phyloP scores from a whole-genome alignment of 2,329 filamentous ascomycete species.

The Colletotrichum costaricense region DNA sequence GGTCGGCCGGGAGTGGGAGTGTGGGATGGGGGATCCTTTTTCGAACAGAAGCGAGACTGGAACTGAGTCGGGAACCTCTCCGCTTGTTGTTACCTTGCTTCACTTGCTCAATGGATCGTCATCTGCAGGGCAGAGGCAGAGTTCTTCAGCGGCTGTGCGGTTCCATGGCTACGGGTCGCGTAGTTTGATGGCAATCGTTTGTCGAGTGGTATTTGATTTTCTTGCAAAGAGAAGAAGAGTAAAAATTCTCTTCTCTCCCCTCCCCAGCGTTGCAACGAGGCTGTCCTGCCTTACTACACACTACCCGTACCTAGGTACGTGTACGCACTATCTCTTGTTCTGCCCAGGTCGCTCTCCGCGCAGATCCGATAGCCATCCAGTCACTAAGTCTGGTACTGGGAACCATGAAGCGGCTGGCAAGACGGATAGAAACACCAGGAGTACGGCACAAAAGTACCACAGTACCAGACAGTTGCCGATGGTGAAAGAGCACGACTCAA shows the following conservation, averaged over 20 bases:
- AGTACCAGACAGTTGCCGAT: constrained; percentile 7
- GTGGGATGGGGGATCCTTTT: background rate
- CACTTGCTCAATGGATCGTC: background rate
- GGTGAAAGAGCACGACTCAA: constrained; percentile 23
- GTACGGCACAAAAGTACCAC: background rate
- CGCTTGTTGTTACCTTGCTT: background rate
- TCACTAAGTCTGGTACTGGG: background rate
- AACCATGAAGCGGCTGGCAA: background rate
- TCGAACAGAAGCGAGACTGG: background rate
- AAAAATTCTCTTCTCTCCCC: background rate
- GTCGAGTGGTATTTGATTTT: background rate
- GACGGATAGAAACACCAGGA: background rate
- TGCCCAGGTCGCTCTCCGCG: background rate
- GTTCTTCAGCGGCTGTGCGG: background rate
- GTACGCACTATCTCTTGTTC: background rate
- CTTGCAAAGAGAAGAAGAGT: background rate
- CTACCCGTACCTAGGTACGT: too few species aligned
- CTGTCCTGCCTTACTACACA: background rate
- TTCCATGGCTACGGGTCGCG: background rate
- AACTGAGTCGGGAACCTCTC: constrained; percentile 4
- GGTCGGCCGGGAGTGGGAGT: background rate
- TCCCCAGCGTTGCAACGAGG: constrained; percentile 1
- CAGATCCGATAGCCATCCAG: background rate
- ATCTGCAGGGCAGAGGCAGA: background rate
- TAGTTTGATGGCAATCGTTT: background rate